Conservation (phyloP, 176 grass and related monocot species). For the Oryza longistaminata region DNA sequence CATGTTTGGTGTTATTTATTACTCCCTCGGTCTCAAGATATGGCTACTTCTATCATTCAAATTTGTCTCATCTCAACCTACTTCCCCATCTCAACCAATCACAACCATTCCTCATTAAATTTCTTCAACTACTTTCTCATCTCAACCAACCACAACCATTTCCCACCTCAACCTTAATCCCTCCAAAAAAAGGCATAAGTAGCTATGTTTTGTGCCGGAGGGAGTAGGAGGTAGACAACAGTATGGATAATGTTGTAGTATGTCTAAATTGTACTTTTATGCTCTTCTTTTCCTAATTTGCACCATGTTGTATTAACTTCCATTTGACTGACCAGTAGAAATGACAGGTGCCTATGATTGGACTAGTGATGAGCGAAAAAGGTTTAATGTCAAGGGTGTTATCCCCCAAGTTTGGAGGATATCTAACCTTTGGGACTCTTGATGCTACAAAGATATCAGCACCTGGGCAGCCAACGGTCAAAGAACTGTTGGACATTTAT, state of each 20-base stretch:
- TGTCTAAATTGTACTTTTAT: constrained; percentile 31
- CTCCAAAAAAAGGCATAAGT: too few relatives aligned
- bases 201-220: too few relatives aligned
- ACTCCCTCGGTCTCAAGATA: too few relatives aligned
- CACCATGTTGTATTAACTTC: constrained; percentile 15
- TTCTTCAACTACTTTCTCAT: too few relatives aligned
- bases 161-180: too few relatives aligned
- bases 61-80: too few relatives aligned
- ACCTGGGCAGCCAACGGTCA: constrained; percentile 74
- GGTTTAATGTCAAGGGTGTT: constrained; percentile 84
- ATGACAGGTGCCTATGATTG: constrained; percentile 88
- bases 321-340: constrained; percentile 56
- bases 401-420: constrained; percentile 82
- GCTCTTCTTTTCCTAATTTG: constrained; percentile 21
- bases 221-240: background rate
- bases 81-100: too few relatives aligned
- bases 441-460: constrained; percentile 69
- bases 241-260: background rate
- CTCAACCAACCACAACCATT: too few relatives aligned
- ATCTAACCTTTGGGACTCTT: constrained; percentile 87
- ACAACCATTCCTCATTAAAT: too few relatives aligned
- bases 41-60: too few relatives aligned
- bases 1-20: constrained; percentile 11
- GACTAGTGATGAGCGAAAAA: constrained; percentile 90
- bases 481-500: constrained; percentile 77